phyloP scores from a whole-genome alignment of 2,329 filamentous ascomycete species.

The Stemphylium vesicarium region DNA sequence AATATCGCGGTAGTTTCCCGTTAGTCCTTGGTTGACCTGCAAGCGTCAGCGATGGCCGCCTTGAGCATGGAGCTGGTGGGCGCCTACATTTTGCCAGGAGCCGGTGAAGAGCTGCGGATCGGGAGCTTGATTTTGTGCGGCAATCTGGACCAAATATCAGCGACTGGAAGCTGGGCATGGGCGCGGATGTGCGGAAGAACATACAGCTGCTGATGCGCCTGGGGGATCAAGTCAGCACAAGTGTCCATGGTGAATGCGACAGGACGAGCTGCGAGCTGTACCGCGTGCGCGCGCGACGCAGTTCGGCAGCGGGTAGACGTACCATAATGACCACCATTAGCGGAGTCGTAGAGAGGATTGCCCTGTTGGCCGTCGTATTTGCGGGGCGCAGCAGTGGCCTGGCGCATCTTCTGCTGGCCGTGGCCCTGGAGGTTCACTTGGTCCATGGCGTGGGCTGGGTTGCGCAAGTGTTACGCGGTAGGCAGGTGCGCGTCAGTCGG shows the following conservation, averaged over 20 bases:
- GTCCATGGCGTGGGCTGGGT: slow-evolving; percentile 44
- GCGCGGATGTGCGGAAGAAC: slow-evolving; percentile 42
- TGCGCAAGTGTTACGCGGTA: slow-evolving; percentile 42
- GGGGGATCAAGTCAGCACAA: slow-evolving; percentile 26
- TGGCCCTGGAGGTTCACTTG: slow-evolving; percentile 46
- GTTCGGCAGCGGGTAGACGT: slow-evolving; percentile 23
- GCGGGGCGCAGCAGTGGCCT: slow-evolving; percentile 46
- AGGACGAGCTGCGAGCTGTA: background rate
- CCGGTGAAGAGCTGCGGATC: slow-evolving; percentile 89
- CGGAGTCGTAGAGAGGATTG: slow-evolving; percentile 55
- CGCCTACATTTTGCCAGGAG: slow-evolving; percentile 85
- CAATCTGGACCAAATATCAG: slow-evolving; percentile 67
- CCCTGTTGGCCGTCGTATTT: slow-evolving; percentile 60
- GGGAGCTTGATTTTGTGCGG: slow-evolving; percentile 86
- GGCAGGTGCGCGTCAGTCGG: slow-evolving; percentile 33
- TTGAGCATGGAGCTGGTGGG: background rate
- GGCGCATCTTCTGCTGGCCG: slow-evolving; percentile 48
- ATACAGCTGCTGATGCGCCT: slow-evolving; percentile 74
- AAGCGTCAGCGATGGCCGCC: slow-evolving; percentile 28
- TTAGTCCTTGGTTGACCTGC: slow-evolving; percentile 93
- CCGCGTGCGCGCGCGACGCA: background rate
- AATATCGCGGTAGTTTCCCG: slow-evolving; percentile 93
- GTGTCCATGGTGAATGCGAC: slow-evolving; percentile 10
- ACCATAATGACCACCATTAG: slow-evolving; percentile 59
- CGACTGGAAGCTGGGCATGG: slow-evolving; percentile 14